Evolutionary conservation across 306 rosid species (phyloP), one percentile per base, ranked within the genome.

Genomic region (Hippophae gyantsensis): DNA sequence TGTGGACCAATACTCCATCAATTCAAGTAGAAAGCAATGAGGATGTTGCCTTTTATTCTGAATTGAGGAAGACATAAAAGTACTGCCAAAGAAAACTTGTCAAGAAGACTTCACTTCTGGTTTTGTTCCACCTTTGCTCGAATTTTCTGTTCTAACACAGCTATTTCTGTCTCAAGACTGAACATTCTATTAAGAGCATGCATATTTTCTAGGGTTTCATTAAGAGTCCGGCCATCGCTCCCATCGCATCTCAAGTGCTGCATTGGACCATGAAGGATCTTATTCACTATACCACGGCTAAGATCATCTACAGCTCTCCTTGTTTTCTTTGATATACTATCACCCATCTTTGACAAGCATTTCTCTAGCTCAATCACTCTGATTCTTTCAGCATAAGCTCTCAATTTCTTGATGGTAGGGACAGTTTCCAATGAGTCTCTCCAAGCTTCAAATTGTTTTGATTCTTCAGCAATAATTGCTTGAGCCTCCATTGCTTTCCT

Each of bases 221-320:
- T 81, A 54, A 92, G 76, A 54, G 95, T 87, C 49, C 96, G 79
- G 79, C 83, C 86, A 57, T 92, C 98, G 65, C 84, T 92, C 55
- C 98, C 98, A 60, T 92, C 98, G 48, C 96, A 87, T 77, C 98
- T 83, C 59, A 92, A 75, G 74, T 92, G 98, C 73, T 92, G 95
- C 98, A 92, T 87, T 23, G 98, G 98, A 63, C 98, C 98, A 60
- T 92, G 98, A 60, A 92, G 98, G 66, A 92, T 82, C 83, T 82
- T 85, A 72, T 92, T 92, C 70, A 92, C 92, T 50, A 92, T 81
- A 43, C 98, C 98, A 32, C 96, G 87, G 76, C 98, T 87, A 23
- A 92, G 98, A 79, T 87, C 98, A 69, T 92, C 98, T 43, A 87
- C 95, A 25, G 98, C 92, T 72, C 65, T 80, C 73, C 83, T 82